Evolutionary conservation across 1,284 basidiomycete species (phyloP).

Genomic region (Sphagnurus paluster): DNA sequence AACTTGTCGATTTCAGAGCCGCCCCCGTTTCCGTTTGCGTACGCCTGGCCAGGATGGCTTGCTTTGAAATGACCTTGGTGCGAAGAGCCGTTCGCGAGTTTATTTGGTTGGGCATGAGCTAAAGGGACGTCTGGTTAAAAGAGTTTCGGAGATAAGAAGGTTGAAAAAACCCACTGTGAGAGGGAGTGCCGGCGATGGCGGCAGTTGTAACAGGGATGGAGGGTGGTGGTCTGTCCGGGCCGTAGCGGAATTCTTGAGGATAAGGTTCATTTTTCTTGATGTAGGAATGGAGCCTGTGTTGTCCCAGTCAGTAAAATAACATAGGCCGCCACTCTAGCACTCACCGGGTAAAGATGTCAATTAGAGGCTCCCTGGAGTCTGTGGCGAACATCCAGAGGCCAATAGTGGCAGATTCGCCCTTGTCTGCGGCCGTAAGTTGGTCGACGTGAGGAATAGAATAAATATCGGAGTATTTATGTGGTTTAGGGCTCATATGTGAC

Average conservation of each 20-base stretch:
- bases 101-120: conserved; percentile 7
- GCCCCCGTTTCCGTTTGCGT: conserved; percentile 24
- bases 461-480: conserved; percentile 47
- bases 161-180: conserved; percentile 16
- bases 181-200: conserved; percentile 23
- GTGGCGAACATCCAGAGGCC: conserved; percentile 82
- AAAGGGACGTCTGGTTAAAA: not conserved
- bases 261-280: conserved; percentile 64
- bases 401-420: conserved; percentile 60
- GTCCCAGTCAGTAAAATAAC: no score
- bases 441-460: conserved; percentile 44
- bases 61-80: conserved; percentile 22
- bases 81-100: conserved; percentile 9
- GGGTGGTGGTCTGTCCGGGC: conserved; percentile 62
- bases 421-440: conserved; percentile 42
- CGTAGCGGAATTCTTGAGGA: conserved; percentile 68
- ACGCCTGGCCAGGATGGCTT: conserved; percentile 15
- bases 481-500: conserved; percentile 28
- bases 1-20: conserved; percentile 61
- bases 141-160: conserved; percentile 1
- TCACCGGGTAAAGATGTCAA: conserved; percentile 66
- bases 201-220: conserved; percentile 38
- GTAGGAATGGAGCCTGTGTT: conserved; percentile 60
- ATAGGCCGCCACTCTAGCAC: conserved; percentile 17
- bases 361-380: conserved; percentile 69